Percentiles rank a stretch among this genome's conserved stretches.
phyloP scores from a whole-genome alignment of 129 eudicot genomes.

The Flaveria linearis region DNA sequence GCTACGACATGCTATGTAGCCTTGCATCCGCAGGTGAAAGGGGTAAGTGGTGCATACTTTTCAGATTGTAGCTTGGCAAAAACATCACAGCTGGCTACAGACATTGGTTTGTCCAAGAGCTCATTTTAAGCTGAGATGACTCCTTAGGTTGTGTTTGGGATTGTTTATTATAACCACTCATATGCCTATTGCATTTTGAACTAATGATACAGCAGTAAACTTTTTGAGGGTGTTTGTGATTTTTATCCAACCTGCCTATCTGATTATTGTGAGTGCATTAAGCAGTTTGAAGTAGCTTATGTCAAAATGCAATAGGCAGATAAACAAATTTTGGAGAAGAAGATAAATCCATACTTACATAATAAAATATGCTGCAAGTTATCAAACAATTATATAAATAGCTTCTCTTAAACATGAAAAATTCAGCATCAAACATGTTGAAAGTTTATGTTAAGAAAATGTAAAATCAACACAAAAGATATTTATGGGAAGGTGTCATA shows the following conservation, averaged over 20 bases:
- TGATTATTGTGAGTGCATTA: background rate
- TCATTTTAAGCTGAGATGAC: background rate
- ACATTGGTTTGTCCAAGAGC: conserved; percentile 42
- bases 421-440: background rate
- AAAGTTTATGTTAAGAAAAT: background rate
- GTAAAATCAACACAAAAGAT: too few relatives aligned
- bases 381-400: background rate
- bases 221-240: conserved; percentile 3
- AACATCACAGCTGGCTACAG: conserved; percentile 36
- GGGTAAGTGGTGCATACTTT: conserved; percentile 58
- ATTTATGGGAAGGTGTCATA: too few relatives aligned
- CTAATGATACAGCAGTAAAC: background rate
- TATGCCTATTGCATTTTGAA: background rate
- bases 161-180: background rate
- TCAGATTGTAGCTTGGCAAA: conserved; percentile 53
- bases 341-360: too few relatives aligned
- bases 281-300: background rate
- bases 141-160: background rate
- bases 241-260: background rate
- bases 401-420: background rate
- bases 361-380: too few relatives aligned
- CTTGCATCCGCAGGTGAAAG: conserved; percentile 54
- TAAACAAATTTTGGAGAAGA: background rate
- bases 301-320: background rate
- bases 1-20: conserved; percentile 70